phyloP scores from a whole-genome alignment of 2,329 filamentous ascomycete species.

The Penicillium sp. region DNA sequence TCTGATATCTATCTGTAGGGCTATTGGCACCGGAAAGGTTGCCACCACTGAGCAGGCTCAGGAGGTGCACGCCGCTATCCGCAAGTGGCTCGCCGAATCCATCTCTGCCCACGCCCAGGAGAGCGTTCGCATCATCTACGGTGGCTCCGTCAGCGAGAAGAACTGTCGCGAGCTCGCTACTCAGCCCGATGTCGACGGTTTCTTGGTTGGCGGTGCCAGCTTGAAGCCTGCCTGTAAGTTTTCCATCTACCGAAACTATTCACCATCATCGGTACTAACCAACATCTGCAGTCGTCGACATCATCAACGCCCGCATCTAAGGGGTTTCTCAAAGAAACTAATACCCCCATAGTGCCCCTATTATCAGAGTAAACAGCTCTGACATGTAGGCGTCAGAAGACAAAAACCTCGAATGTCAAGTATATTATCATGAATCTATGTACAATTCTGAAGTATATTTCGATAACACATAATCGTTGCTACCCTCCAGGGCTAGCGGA shows the following conservation, averaged over 20 bases:
- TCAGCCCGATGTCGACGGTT: constrained; percentile 94
- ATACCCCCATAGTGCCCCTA: constrained; percentile 15
- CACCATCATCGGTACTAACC: constrained; percentile 5
- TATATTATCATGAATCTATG: constrained; percentile 29
- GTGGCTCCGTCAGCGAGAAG: constrained; percentile 95
- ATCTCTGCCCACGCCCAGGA: constrained; percentile 77
- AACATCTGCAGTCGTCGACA: constrained; percentile 57
- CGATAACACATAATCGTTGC: background rate
- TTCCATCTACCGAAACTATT: background rate
- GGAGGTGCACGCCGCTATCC: constrained; percentile 89
- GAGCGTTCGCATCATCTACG: constrained; percentile 91
- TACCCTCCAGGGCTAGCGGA: background rate
- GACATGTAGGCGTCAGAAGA: constrained; percentile 7
- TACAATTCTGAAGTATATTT: constrained; percentile 20
- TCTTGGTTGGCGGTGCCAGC: constrained; percentile 93
- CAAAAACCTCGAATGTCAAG: constrained; percentile 22
- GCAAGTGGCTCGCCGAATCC: constrained; percentile 74
- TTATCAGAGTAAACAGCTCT: constrained; percentile 5
- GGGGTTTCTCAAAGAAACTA: constrained; percentile 11
- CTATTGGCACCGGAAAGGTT: constrained; percentile 87
- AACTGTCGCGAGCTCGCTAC: constrained; percentile 92
- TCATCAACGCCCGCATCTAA: constrained; percentile 62
- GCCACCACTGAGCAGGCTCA: constrained; percentile 86
- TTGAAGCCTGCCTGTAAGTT: constrained; percentile 89
- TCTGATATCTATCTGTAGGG: constrained; percentile 41